Base-by-base conservation (phyloP, 345 rosid genomes). In the Carallia pectinifolia region DNA sequence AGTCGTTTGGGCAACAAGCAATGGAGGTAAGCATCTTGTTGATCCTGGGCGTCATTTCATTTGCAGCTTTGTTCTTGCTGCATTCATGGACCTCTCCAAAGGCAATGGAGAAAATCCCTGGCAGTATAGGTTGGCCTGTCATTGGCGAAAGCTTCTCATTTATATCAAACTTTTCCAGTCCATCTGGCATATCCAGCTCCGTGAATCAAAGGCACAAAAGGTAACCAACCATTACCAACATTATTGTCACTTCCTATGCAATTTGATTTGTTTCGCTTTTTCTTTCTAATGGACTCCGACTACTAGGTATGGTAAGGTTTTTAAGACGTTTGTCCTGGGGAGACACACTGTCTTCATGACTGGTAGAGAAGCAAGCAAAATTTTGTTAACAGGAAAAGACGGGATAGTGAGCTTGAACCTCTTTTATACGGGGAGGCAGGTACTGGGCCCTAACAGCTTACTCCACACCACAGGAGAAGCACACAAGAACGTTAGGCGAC, bases 321-420 rank as follows among this genome's bases (percentile, higher is more conserved):
- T 85, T 85, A 86, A 89, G 81, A 80, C 79, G 38, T 74, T 38
- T 53, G 82, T 81, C 23, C 70, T 85, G 81, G 90, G 90, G 61
- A 85, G 93, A 70, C 82, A 55, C 74, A 81, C 82, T 0, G 84
- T 86, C 8, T 79, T 86, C 80, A 83, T 82, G 90, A 86, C 89
- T 0, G 89, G 90, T n/a, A 81, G 90, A 73, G 90, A 85, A 79
- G 87, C 89, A 53, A 75, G 85, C 79, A 85, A 85, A 79, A 89
- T 85, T 52, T 66, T 89, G 78, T 70, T 89, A 50, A 82, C 93
- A 13, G 90, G 93, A 5, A 86, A 89, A 83, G 89, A 89, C 53
- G 90, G 93, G 70, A 74, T 88, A 76, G 87, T 86, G 80, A 89
- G 90, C 61, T 81, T 86, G 79, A 89, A 86, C 82, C 88, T 86